phyloP scores from a whole-genome alignment of 495 filamentous ascomycete genomes.

The Neurospora sp. region DNA sequence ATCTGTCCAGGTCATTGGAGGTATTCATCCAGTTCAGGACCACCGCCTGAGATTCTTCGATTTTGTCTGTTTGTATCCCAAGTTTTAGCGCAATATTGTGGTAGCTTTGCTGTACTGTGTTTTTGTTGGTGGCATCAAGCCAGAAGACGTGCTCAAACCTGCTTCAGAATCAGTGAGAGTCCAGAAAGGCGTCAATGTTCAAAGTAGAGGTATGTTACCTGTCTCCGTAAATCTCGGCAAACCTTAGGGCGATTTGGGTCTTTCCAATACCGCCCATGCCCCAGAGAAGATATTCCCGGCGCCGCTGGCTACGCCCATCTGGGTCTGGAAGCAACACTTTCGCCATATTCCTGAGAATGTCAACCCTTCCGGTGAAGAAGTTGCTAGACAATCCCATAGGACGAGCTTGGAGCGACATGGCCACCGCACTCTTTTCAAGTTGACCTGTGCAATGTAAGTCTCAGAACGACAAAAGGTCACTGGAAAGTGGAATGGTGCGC shows the following conservation, averaged over 20 bases:
- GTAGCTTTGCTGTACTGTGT: not conserved
- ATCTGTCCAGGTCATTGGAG: not conserved
- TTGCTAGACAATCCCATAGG: not conserved
- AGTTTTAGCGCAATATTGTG: not conserved
- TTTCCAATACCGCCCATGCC: slow-evolving; percentile 18
- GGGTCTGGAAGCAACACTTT: slow-evolving; percentile 1
- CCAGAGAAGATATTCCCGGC: slow-evolving; percentile 10
- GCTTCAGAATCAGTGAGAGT: not conserved
- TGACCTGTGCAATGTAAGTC: not conserved
- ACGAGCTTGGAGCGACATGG: not conserved
- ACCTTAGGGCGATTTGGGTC: slow-evolving; percentile 12
- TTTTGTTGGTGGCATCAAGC: not conserved
- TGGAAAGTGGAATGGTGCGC: not conserved
- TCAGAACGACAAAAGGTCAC: not conserved
- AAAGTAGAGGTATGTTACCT: not conserved
- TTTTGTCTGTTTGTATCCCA: not conserved
- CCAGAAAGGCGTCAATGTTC: not conserved
- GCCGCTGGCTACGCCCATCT: not conserved
- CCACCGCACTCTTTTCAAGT: not conserved
- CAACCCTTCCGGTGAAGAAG: slow-evolving; percentile 14
- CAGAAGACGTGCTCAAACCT: not conserved
- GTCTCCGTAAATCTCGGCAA: not conserved
- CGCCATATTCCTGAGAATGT: slow-evolving; percentile 6
- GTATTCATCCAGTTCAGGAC: not conserved
- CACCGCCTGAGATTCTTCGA: not conserved